Evolutionary conservation across 306 rosid genomes (phyloP).

Genomic region (Pyrus betulifolia): DNA sequence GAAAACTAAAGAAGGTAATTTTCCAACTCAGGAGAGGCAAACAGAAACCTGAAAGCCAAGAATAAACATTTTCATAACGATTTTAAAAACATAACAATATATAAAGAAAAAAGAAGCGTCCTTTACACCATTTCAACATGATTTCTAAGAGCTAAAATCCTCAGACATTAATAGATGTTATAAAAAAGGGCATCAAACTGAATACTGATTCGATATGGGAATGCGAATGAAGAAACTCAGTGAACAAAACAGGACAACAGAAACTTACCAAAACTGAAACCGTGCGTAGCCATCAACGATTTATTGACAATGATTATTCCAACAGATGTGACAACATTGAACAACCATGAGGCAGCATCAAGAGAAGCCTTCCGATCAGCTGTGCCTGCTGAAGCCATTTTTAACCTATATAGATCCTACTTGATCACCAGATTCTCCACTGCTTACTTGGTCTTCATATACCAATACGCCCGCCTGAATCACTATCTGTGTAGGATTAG

Average conservation of each 20-base stretch:
- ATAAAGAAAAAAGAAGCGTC: neutral
- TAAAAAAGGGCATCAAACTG: neutral
- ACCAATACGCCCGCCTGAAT: neutral
- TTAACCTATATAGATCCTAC: slow-evolving; percentile 18
- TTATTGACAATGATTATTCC: slow-evolving; percentile 72
- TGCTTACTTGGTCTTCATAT: neutral
- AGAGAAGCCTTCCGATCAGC: slow-evolving; percentile 44
- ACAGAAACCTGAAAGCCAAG: neutral
- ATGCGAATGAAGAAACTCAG: neutral
- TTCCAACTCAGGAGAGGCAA: neutral
- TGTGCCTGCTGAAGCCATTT: slow-evolving; percentile 47
- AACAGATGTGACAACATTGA: slow-evolving; percentile 72
- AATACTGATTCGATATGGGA: neutral
- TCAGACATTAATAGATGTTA: neutral
- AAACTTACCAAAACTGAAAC: slow-evolving; percentile 60
- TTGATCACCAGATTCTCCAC: slow-evolving; percentile 8
- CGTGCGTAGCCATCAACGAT: slow-evolving; percentile 62
- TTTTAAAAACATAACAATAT: neutral
- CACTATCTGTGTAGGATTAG: neutral
- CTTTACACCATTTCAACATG: neutral
- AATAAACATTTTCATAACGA: neutral
- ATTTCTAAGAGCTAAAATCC: neutral
- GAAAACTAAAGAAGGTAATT: neutral
- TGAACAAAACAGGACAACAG: neutral
- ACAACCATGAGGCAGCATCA: slow-evolving; percentile 73